Base-by-base conservation (phyloP, 2,329 filamentous ascomycete genomes). In the Sclerotinia sclerotiorum region DNA sequence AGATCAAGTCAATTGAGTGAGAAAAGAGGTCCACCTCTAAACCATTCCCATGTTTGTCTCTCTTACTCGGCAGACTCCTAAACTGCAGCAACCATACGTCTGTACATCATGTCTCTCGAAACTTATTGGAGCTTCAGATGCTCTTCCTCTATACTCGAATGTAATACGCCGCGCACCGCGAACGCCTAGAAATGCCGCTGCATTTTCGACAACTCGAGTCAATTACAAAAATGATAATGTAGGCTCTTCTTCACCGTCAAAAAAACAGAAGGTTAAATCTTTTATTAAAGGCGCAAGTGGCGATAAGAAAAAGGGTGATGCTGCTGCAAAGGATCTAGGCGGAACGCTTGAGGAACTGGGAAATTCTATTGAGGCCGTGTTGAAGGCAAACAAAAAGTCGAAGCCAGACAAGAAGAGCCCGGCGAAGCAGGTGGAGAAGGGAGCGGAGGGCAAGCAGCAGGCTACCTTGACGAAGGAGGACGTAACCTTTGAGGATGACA, bases 61-160 rank as follows among this genome's bases (percentile, higher is more conserved):
- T 70, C 27, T 75, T 29, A 70, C 73, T 48, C 73, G 73, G 49
- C 68, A 71, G 48, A 69, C 69, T 29, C 69, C 69, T 58, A 73
- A 66, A 56, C 56, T 68, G 21, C 70, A 60, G 58, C 69, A 71
- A 19, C 52, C 69, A 57, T 72, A 76, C 54, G 70, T 73, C 35
- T 75, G 73, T 51, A 72, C 73, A 65, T 70, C 69, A 70, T 75
- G 73, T 66, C 61, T 73, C 52, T 70, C 66, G 62, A 72, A 65
- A 56, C 56, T 67, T 42, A 49, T 67, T 42, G 49, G 63, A 48
- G 56, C 68, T 27, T 44, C 63, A 52, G 42, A 65, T 27, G 68
- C 21, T 57, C 21, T 32, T 55, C 17, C 62, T 29, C 24, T 51
- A 61, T 29, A 42, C 57, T 32, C 61, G 32, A 67, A 61, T 57